A percentile compares a stretch with the other conserved stretches of the same genome.
Conservation (phyloP, 176 grass and related monocot species). For the Eleusine indica region DNA sequence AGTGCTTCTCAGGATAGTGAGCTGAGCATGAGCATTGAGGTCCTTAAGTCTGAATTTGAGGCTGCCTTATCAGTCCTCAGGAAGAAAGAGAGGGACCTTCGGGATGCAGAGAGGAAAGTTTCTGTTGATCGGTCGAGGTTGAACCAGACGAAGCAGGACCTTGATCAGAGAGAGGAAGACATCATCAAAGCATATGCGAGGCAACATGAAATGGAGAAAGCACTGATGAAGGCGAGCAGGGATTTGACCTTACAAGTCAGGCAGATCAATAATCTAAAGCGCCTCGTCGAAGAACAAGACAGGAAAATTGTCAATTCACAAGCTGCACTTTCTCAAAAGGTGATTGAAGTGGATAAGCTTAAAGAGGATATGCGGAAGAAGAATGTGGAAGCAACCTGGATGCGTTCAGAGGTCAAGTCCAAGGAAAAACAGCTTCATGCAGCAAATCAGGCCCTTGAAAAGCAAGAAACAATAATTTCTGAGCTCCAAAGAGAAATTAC, state of each 20-base stretch:
- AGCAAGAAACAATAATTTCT: slow-evolving; percentile 58
- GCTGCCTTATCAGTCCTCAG: slow-evolving; percentile 57
- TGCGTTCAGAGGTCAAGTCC: slow-evolving; percentile 60
- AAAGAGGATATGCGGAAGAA: slow-evolving; percentile 65
- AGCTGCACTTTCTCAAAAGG: slow-evolving; percentile 58
- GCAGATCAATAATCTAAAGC: slow-evolving; percentile 72
- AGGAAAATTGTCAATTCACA: slow-evolving; percentile 56
- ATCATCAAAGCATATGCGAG: slow-evolving; percentile 59
- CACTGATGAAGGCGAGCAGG: slow-evolving; percentile 58
- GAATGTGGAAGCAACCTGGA: slow-evolving; percentile 50
- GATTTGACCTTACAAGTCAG: slow-evolving; percentile 61
- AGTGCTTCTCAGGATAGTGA: slow-evolving; percentile 47
- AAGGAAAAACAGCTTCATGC: slow-evolving; percentile 56
- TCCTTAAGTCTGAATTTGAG: slow-evolving; percentile 73
- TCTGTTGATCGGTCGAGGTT: slow-evolving; percentile 60
- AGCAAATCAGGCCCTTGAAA: slow-evolving; percentile 48
- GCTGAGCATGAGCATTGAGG: slow-evolving; percentile 60
- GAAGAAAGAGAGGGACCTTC: slow-evolving; percentile 69
- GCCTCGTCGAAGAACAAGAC: slow-evolving; percentile 61
- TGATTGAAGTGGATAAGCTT: slow-evolving; percentile 67
- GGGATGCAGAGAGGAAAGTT: slow-evolving; percentile 57
- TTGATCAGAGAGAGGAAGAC: slow-evolving; percentile 63
- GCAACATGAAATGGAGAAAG: slow-evolving; percentile 72
- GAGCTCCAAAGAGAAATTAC: slow-evolving; percentile 55
- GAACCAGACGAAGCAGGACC: slow-evolving; percentile 65